Conservation (phyloP, 306 rosid genomes). For the Vicia faba region DNA sequence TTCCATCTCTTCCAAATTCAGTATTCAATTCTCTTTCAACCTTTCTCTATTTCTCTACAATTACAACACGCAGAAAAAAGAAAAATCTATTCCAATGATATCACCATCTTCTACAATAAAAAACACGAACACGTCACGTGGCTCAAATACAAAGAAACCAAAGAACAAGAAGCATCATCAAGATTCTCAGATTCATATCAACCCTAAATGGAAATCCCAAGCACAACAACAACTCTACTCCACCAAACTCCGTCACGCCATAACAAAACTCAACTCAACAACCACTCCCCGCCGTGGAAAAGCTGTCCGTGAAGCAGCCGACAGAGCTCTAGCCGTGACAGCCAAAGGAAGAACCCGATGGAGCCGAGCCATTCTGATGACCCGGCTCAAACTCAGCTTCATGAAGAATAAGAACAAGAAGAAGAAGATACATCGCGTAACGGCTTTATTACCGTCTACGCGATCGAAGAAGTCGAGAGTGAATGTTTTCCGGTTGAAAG, state of each 20-base stretch:
- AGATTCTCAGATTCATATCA: constrained; percentile 43
- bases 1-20: background rate
- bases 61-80: background rate
- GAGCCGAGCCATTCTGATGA: constrained; percentile 86
- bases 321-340: constrained; percentile 73
- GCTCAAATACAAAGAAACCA: constrained; percentile 57
- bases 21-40: constrained; percentile 12
- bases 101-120: constrained; percentile 37
- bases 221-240: constrained; percentile 78
- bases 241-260: constrained; percentile 69
- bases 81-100: constrained; percentile 42
- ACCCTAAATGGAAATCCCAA: constrained; percentile 70
- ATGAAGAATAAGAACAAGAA: constrained; percentile 34
- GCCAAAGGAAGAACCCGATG: constrained; percentile 87
- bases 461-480: constrained; percentile 59
- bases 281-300: constrained; percentile 48
- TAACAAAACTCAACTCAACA: constrained; percentile 51
- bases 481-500: constrained; percentile 66
- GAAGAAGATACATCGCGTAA: constrained; percentile 43
- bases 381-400: constrained; percentile 73
- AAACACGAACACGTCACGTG: constrained; percentile 60
- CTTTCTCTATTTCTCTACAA: background rate
- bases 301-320: constrained; percentile 83
- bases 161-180: constrained; percentile 51
- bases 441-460: constrained; percentile 14